These are phyloP conservation scores for Paraphaeosphaeria minitans DNA, from an alignment of 2,329 filamentous ascomycete species.

Conservation along the genomic window DNA sequence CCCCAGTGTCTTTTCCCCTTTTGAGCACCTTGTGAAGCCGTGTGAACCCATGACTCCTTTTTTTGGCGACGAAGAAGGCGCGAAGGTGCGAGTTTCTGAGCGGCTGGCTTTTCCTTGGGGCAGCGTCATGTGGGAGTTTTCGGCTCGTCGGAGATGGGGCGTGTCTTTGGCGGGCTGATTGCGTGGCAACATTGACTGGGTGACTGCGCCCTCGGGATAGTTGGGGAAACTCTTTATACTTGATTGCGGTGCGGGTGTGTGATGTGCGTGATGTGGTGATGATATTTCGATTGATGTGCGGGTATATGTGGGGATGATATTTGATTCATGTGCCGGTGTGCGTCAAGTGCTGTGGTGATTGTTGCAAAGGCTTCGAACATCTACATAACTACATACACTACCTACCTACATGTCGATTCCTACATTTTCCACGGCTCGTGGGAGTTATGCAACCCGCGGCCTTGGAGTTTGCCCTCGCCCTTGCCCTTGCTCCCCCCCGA, in stretches of 20 bases:
- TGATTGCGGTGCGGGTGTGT: slow-evolving; percentile 11
- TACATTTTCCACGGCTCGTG: no score
- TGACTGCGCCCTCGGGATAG: slow-evolving; percentile 38
- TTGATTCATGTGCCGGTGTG: no score
- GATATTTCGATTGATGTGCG: no score
- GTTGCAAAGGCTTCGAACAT: no score
- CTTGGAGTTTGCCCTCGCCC: no score
- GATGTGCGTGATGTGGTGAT: neutral
- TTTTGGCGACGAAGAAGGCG: slow-evolving; percentile 17
- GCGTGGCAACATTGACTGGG: slow-evolving; percentile 20
- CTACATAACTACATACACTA: no score
- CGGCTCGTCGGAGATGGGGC: slow-evolving; percentile 24
- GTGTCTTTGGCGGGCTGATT: slow-evolving; percentile 20
- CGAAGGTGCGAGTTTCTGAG: slow-evolving; percentile 18
- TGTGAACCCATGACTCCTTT: slow-evolving; percentile 27
- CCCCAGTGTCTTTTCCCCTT: slow-evolving; percentile 36
- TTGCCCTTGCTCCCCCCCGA: no score
- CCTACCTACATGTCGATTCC: no score
- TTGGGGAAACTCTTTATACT: slow-evolving; percentile 26
- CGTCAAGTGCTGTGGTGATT: no score
- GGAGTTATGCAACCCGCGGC: no score
- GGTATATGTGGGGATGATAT: no score
- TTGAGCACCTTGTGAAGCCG: slow-evolving; percentile 37
- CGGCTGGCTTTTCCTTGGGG: slow-evolving; percentile 17
- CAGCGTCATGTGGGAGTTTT: slow-evolving; percentile 22